Percentiles rank a stretch among this genome's conserved stretches.
Conservation (phyloP, 495 filamentous ascomycete species). For the Trichoderma orchidacearum region DNA sequence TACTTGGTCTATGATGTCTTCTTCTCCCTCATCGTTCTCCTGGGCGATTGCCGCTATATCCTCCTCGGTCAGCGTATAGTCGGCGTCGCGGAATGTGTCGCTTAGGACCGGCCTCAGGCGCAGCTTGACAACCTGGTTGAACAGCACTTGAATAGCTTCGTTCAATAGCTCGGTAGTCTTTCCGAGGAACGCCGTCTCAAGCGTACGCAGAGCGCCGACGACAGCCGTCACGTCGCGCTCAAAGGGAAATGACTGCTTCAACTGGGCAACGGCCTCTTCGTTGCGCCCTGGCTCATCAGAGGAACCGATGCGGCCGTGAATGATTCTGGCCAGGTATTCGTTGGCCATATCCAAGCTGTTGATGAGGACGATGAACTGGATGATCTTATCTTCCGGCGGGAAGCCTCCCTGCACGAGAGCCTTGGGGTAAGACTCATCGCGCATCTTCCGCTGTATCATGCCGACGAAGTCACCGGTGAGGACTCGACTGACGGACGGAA, state of each 20-base stretch:
- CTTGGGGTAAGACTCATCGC: constrained; percentile 82
- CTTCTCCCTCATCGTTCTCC: constrained; percentile 37
- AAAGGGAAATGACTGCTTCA: constrained; percentile 65
- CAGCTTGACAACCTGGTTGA: constrained; percentile 76
- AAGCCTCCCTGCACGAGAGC: constrained; percentile 57
- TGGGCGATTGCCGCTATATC: constrained; percentile 33
- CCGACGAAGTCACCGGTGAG: constrained; percentile 86
- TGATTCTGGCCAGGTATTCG: constrained; percentile 81
- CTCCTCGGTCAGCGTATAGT: constrained; percentile 50
- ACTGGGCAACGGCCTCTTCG: constrained; percentile 2
- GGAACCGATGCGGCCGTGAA: constrained; percentile 45
- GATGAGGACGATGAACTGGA: constrained; percentile 80
- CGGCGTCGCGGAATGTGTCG: constrained; percentile 83
- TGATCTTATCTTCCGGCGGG: constrained; percentile 71
- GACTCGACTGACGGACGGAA: constrained; percentile 72
- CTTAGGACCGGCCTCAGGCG: constrained; percentile 73
- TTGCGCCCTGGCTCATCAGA: background rate
- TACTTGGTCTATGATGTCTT: constrained; percentile 43
- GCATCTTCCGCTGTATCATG: constrained; percentile 96
- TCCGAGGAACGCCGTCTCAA: constrained; percentile 55
- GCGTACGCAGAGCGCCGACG: constrained; percentile 45
- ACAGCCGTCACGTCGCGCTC: constrained; percentile 58
- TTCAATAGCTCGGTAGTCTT: constrained; percentile 71
- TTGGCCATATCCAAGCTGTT: constrained; percentile 87
- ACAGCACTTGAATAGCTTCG: constrained; percentile 72